Evolutionary conservation across 2,329 filamentous ascomycete species (phyloP).

Genomic region (Tetracladium maxilliforme): DNA sequence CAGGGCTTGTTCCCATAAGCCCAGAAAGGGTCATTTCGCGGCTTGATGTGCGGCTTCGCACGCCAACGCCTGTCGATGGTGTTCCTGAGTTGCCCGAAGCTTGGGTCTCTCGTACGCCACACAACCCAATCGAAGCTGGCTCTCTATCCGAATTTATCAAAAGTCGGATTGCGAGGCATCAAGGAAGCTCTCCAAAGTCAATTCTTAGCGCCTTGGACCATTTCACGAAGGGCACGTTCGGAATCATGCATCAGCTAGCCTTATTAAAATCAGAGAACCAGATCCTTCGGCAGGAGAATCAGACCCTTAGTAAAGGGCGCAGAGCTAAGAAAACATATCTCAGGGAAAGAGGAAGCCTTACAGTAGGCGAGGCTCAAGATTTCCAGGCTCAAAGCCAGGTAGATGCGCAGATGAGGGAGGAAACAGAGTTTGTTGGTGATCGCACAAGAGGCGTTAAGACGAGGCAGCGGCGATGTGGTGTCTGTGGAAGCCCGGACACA

Average conservation of each 20-base stretch:
- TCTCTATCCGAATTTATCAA: conserved; percentile 5
- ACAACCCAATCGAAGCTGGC: conserved; percentile 5
- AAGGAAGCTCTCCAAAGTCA: conserved; percentile 3
- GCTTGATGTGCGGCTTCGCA: conserved; percentile 5
- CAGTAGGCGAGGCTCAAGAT: conserved; percentile 4
- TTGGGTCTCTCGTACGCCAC: conserved; percentile 8
- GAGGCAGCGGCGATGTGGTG: no score
- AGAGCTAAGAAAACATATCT: conserved; percentile 7
- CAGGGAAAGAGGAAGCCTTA: conserved; percentile 6
- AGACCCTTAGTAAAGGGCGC: conserved; percentile 6
- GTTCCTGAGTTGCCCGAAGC: conserved; percentile 2
- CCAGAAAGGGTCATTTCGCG: not conserved
- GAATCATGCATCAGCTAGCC: conserved; percentile 4
- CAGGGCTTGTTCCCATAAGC: not conserved
- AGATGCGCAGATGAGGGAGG: conserved; percentile 3
- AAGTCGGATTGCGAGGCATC: conserved; percentile 4
- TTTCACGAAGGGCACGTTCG: conserved; percentile 4
- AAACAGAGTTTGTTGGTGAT: no score
- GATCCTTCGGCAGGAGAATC: conserved; percentile 5
- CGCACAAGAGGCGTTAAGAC: no score
- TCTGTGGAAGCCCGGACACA: no score
- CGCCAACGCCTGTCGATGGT: conserved; percentile 6
- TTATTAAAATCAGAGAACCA: conserved; percentile 2
- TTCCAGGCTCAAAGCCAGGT: conserved; percentile 5
- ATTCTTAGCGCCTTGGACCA: no score